These are phyloP conservation scores for Sclerotinia subarctica DNA, from an alignment of 2,329 filamentous ascomycete genomes.

Conservation along the genomic window DNA sequence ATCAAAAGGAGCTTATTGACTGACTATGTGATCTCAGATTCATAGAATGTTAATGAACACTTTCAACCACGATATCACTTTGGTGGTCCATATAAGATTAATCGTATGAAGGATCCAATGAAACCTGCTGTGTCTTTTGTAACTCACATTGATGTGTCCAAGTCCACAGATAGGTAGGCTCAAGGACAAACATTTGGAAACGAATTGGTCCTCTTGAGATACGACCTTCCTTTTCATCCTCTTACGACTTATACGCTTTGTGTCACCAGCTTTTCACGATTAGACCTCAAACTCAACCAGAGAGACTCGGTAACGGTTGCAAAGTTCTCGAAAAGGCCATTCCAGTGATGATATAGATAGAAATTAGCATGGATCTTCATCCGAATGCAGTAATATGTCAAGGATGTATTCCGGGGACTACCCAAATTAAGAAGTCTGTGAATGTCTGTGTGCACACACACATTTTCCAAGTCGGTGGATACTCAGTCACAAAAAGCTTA, in stretches of 20 bases:
- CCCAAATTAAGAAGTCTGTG: conserved; percentile 10
- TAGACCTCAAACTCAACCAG: neutral
- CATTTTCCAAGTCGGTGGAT: neutral
- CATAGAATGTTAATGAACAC: neutral
- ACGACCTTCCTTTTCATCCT: conserved; percentile 15
- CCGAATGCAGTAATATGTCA: conserved; percentile 6
- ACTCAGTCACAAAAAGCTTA: conserved; percentile 3
- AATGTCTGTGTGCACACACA: conserved; percentile 13
- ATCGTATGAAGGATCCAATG: neutral
- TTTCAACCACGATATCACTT: neutral
- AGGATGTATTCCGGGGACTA: conserved; percentile 7
- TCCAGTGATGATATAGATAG: conserved; percentile 9
- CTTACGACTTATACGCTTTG: neutral
- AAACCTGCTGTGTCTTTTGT: neutral
- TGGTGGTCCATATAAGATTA: neutral
- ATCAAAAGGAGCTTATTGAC: neutral
- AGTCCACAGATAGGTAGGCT: neutral
- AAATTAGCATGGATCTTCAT: conserved; percentile 1
- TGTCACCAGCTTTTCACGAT: neutral
- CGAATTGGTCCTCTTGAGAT: neutral
- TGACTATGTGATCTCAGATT: neutral
- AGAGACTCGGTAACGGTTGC: conserved; percentile 1
- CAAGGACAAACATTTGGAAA: neutral
- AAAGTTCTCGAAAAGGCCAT: neutral
- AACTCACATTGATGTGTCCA: neutral